These are phyloP conservation scores for Russula foetens DNA, from an alignment of 768 basidiomycete species.

Conservation along the genomic window DNA sequence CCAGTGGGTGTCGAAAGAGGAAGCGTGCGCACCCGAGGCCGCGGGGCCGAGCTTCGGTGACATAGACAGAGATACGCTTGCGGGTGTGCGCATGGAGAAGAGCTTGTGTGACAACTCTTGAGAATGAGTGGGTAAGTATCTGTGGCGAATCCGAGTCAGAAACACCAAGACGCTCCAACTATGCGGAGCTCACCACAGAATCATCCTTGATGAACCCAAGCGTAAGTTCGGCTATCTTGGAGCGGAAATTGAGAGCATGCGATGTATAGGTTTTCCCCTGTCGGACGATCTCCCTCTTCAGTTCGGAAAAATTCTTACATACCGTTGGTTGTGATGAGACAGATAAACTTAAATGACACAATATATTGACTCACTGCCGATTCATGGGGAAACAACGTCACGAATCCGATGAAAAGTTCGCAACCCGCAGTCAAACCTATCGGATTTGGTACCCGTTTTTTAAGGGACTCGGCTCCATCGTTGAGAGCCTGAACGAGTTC, in stretches of 20 bases:
- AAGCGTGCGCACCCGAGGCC: constrained; percentile 61
- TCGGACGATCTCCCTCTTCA: constrained; percentile 74
- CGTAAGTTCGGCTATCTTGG: constrained; percentile 83
- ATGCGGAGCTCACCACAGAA: constrained; percentile 52
- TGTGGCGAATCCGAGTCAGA: constrained; percentile 28
- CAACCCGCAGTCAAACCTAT: constrained; percentile 86
- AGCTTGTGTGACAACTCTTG: constrained; percentile 90
- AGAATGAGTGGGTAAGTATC: constrained; percentile 97
- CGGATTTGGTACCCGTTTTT: constrained; percentile 57
- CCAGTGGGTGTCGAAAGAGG: constrained; percentile 7
- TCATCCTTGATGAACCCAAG: constrained; percentile 93
- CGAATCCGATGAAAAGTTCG: constrained; percentile 85
- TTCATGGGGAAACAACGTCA: constrained; percentile 77
- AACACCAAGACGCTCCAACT: constrained; percentile 13
- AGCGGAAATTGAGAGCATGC: constrained; percentile 77
- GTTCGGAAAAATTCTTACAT: constrained; percentile 66
- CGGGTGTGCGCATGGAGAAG: constrained; percentile 82
- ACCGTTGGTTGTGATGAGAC: constrained; percentile 11
- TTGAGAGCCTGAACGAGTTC: constrained; percentile 84
- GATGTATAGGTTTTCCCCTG: constrained; percentile 73
- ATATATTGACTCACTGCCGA: constrained; percentile 49
- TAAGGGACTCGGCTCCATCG: constrained; percentile 59
- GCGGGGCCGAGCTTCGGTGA: constrained; percentile 90
- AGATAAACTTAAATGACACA: constrained; percentile 14
- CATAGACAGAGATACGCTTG: constrained; percentile 95